Evolutionary conservation across 73 alveolate genomes (phyloP), one percentile per base, ranked within the genome.

Genomic region (Paramecium sonneborni): DNA sequence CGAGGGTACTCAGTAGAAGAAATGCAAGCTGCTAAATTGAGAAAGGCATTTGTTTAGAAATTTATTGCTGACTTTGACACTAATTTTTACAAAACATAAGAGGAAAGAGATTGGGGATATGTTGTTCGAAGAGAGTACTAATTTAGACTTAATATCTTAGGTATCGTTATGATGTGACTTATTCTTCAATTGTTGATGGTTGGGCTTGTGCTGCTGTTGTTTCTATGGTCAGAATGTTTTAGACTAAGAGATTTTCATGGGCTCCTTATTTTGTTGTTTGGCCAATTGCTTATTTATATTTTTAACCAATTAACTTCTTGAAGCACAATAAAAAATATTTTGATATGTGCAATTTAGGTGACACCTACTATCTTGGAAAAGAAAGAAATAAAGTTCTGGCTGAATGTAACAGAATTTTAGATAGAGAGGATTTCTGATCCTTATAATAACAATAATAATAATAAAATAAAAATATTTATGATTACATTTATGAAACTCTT

Each of bases 31-130:
- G 79, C 94, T 23, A 88, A 88, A 35, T 88, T 88, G 57, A 88
- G 94, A 70, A 88, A 43, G 30, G 94, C 70, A 34, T 93, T 93
- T 43, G 48, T 93, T 20, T 67, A 38, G 43, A 86, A 93, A 52
- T 93, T 39, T 57, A 93, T 90, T 21, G 91, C 92, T 48, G 93
- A 93, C 39, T 76, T 57, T 34, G 93, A 91, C 38, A 37, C 92
- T 23, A 88, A 92, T 57, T 67, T 57, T 79, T 96, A 94, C 76
- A 88, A 90, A 55, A 96, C 99, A 57, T 94, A 95, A 57, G 93
- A 76, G 26, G 99, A 96, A 87, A 95, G 96, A 88, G 99, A 96
- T 79, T 96, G 99, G 99, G 95, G 97, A 41, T 95, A 94, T 85
- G 87, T 96, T 62, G 97, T 95, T 48, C 92, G 95, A 85, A 94